phyloP scores from a whole-genome alignment of 73 alveolate genomes.

The Blepharisma stoltei region DNA sequence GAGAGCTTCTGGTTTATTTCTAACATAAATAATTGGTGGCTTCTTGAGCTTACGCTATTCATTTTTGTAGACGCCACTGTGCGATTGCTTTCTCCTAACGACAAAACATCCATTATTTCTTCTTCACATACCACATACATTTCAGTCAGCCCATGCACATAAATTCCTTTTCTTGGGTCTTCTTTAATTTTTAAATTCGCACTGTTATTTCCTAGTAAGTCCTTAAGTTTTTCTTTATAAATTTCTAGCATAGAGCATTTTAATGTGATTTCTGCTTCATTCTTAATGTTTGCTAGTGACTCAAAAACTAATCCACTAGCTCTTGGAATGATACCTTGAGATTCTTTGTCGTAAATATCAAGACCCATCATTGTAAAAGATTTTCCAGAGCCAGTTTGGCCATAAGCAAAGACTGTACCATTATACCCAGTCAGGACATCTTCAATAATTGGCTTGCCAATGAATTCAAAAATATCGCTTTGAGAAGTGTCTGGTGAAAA shows the following conservation, averaged over 20 bases:
- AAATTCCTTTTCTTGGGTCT: constrained; percentile 92
- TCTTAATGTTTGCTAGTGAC: constrained; percentile 51
- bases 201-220: constrained; percentile 41
- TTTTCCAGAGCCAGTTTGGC: constrained; percentile 96
- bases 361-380: constrained; percentile 82
- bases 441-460: constrained; percentile 51
- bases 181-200: constrained; percentile 76
- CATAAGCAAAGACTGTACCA: constrained; percentile 95
- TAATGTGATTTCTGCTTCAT: constrained; percentile 67
- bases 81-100: constrained; percentile 82
- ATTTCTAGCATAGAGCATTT: constrained; percentile 85
- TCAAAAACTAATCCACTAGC: constrained; percentile 76
- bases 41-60: constrained; percentile 90
- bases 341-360: constrained; percentile 56
- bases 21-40: constrained; percentile 95
- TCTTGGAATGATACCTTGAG: constrained; percentile 79
- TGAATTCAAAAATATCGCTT: constrained; percentile 47
- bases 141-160: constrained; percentile 93
- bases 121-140: constrained; percentile 92
- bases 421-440: constrained; percentile 74
- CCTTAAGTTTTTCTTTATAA: constrained; percentile 82
- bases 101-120: constrained; percentile 78
- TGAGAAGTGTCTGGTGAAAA: constrained; percentile 46
- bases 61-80: constrained; percentile 88
- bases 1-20: constrained; percentile 86